Percentiles rank a stretch among this genome's conserved stretches.
phyloP scores from a whole-genome alignment of 2,329 filamentous ascomycete genomes.

The Fusarium nelsonii region DNA sequence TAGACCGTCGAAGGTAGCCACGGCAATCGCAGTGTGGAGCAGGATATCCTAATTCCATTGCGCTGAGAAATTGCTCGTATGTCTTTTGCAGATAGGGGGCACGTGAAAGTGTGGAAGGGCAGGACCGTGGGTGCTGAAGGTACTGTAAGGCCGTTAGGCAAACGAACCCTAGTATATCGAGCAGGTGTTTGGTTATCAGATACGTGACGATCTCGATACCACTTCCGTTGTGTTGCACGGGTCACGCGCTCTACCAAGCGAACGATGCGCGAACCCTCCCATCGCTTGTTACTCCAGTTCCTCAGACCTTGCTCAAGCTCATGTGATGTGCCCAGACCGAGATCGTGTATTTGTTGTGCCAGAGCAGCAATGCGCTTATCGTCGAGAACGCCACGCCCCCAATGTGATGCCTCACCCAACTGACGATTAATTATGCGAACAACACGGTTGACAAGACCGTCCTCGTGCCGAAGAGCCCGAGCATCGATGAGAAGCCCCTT shows the following conservation, averaged over 20 bases:
- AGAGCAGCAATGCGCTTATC: slow-evolving; percentile 65
- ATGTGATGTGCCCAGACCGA: slow-evolving; percentile 54
- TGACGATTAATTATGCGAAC: slow-evolving; percentile 92
- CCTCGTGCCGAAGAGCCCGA: slow-evolving; percentile 67
- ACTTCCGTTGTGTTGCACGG: slow-evolving; percentile 81
- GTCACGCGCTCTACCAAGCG: slow-evolving; percentile 87
- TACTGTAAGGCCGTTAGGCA: slow-evolving; percentile 79
- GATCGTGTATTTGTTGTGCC: slow-evolving; percentile 58
- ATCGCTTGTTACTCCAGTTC: slow-evolving; percentile 78
- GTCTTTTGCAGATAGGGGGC: slow-evolving; percentile 89
- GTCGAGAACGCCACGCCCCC: slow-evolving; percentile 81
- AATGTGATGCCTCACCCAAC: slow-evolving; percentile 84
- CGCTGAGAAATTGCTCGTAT: slow-evolving; percentile 95
- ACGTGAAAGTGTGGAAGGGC: slow-evolving; percentile 98
- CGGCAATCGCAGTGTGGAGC: slow-evolving; percentile 84
- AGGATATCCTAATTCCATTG: slow-evolving; percentile 93
- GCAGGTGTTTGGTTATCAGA: slow-evolving; percentile 64
- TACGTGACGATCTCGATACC: slow-evolving; percentile 87
- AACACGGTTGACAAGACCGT: slow-evolving; percentile 90
- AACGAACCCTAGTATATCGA: slow-evolving; percentile 77
- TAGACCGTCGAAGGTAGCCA: slow-evolving; percentile 89
- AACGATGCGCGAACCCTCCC: slow-evolving; percentile 89
- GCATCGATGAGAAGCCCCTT: slow-evolving; percentile 85
- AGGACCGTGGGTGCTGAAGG: slow-evolving; percentile 93
- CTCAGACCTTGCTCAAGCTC: slow-evolving; percentile 58